Base-by-base conservation (phyloP, 257 asterid genomes). In the Scutellaria galericulata region DNA sequence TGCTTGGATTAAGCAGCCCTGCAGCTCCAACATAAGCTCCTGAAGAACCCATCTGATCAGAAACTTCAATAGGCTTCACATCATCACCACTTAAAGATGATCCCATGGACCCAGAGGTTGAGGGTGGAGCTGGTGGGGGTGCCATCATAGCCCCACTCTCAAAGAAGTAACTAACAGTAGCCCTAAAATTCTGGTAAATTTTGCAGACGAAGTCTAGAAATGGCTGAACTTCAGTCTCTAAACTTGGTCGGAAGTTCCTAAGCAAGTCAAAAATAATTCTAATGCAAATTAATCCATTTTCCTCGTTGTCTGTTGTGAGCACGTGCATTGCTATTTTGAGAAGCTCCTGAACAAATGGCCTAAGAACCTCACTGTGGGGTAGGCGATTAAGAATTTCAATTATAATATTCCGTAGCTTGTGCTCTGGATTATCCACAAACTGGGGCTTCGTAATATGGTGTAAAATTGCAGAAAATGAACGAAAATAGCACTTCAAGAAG, bases 291-390 rank as follows among this genome's bases (percentile, higher is more conserved):
- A 95, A 81, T 18, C 99, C 99, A 76, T 95, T 95, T 51, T 95
- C 99, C 82, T 95, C 99, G 31, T 95, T 95, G 79, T 92, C 99
- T 3, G 86, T 81, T 0, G 96, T 92, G 42, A 95, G 88, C 1
- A 95, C 98, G 13, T 90, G 97, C 97, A 95, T 92, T n/a, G 99
- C 95, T 46, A 95, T 97, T 83, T 92, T 95, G 22, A 95, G 89
- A 52, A 95, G 97, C 69, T 95, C 97, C 89, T 85, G 97, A 63
- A 92, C 98, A 45, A 92, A 95, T 35, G 99, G 97, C 80, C 99
- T 83, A 20, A 95, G 89, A 65, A 95, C 99, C 81, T 95, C 98
- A 12, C 98, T 92, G 71, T 90, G 99, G n/a, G 99, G 99, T 42
- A 95, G 83, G 35, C 99, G 96, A 75, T 95, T 95, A 54, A 95